phyloP scores from a whole-genome alignment of 1,284 basidiomycete species.

The Heliocybe sulcata region DNA sequence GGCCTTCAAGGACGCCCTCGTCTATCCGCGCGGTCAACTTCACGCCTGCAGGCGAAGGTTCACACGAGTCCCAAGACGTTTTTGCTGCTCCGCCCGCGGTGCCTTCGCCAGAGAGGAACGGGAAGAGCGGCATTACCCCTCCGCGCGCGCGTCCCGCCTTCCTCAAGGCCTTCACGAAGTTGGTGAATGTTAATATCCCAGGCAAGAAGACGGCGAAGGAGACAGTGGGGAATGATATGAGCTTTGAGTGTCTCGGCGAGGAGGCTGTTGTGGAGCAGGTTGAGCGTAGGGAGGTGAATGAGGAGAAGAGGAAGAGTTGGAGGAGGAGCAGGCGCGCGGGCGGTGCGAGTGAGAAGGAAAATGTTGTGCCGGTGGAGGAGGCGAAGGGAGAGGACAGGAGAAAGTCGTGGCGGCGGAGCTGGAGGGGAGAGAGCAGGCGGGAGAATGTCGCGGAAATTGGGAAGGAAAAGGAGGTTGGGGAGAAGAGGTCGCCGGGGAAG shows the following conservation, averaged over 20 bases:
- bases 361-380: too few relatives aligned
- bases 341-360: neutral
- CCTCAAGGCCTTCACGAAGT: too few relatives aligned
- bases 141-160: too few relatives aligned
- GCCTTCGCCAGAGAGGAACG: too few relatives aligned
- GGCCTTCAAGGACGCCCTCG: neutral
- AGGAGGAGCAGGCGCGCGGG: neutral
- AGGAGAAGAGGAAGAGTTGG: neutral
- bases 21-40: neutral
- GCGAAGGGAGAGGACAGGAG: too few relatives aligned
- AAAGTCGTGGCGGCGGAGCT: too few relatives aligned
- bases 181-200: too few relatives aligned
- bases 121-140: too few relatives aligned
- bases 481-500: neutral
- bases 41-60: neutral
- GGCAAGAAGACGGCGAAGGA: too few relatives aligned
- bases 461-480: neutral
- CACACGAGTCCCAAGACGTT: neutral
- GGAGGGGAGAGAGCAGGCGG: too few relatives aligned
- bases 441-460: too few relatives aligned
- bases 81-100: too few relatives aligned
- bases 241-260: neutral
- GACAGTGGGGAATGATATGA: neutral
- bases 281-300: neutral
- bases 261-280: neutral